Evolutionary conservation across 345 rosid species (phyloP), one percentile per base, ranked within the genome.

Genomic region (Clarkia xantiana): DNA sequence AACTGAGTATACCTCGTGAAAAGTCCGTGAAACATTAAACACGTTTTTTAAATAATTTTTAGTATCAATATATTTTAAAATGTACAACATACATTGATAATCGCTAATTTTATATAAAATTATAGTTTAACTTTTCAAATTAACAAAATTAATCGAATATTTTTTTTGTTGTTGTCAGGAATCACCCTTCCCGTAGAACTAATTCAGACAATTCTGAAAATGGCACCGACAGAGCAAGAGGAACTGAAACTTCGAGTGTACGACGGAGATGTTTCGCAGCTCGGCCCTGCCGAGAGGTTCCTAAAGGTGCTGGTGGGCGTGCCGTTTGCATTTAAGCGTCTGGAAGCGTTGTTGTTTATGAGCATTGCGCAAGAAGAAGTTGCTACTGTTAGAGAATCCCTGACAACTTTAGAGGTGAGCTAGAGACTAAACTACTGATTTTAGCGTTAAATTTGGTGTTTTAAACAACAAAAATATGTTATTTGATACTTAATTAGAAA

Each of bases 261-360:
- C 62, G 46, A 57, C 0, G 95, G 96, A 12, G 88, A 87, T 47
- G 50, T 74, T 63, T 67, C 85, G 52, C 68, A 64, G 45, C 90
- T 91, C 44, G 90, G 95, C 9, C 84, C 84, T 1, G 94, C 99
- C 9, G 99, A 93, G 68, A 68, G 84, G 42, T 91, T 87, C 78
- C 68, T 87, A 43, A 93, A 93, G 56, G 67, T 66, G 40, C 62
- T 93, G 69, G 78, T 84, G 0, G 84, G 75, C 2, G 75, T 93
- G 52, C 95, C 99, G 39, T 80, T 69, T 52, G 87, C 95, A 25
- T 80, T 73, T 53, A 82, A 80, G 60, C 80, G 99, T 44, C 56
- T 93, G 19, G 99, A 93, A 44, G 62, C 87, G 15, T 67, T 93
- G 64, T 61, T 82, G 25, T 84, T 87, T 60, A 87, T 84, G 82